Percentiles rank a stretch among this genome's conserved stretches.
These are phyloP conservation scores for Hypsizygus ulmarius DNA, from an alignment of 1,284 basidiomycete genomes.

Conservation along the genomic window DNA sequence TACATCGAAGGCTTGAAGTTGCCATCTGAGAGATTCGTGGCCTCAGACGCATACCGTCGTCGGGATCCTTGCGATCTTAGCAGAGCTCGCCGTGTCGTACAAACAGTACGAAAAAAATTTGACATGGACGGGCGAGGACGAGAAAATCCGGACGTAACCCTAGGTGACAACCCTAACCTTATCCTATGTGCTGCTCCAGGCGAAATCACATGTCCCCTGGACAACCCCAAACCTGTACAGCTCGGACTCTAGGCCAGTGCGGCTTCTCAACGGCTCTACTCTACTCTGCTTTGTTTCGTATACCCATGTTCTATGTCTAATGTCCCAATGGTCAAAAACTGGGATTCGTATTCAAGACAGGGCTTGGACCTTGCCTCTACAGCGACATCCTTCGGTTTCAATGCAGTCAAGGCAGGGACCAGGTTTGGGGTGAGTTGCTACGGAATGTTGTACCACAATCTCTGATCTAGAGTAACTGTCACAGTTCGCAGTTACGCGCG, in stretches of 20 bases:
- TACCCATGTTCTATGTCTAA: conserved; percentile 15
- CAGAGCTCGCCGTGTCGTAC: conserved; percentile 14
- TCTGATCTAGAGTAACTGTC: conserved; percentile 1
- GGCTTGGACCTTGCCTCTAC: conserved; percentile 64
- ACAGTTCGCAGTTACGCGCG: conserved; percentile 68
- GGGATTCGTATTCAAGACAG: conserved; percentile 61
- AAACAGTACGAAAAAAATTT: conserved; percentile 17
- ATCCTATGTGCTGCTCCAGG: too few species aligned
- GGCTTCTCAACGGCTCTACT: not conserved
- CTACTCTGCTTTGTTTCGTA: conserved; percentile 7
- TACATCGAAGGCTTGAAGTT: conserved; percentile 59
- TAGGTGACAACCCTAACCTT: too few species aligned
- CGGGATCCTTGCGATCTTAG: conserved; percentile 9
- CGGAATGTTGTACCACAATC: conserved; percentile 9
- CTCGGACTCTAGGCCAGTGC: too few species aligned
- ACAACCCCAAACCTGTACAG: too few species aligned
- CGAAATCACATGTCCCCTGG: too few species aligned
- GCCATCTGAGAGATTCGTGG: conserved; percentile 13
- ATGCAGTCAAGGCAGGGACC: conserved; percentile 64
- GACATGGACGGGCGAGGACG: conserved; percentile 13
- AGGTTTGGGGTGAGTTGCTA: conserved; percentile 55
- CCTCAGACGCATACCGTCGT: conserved; percentile 35
- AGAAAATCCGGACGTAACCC: too few species aligned
- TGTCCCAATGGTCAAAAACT: conserved; percentile 38
- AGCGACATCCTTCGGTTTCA: conserved; percentile 60